Percentiles rank a stretch among this genome's conserved stretches.
These are phyloP conservation scores for Vitis hybrid DNA, from an alignment of 177 flowering plant genomes.

Conservation along the genomic window DNA sequence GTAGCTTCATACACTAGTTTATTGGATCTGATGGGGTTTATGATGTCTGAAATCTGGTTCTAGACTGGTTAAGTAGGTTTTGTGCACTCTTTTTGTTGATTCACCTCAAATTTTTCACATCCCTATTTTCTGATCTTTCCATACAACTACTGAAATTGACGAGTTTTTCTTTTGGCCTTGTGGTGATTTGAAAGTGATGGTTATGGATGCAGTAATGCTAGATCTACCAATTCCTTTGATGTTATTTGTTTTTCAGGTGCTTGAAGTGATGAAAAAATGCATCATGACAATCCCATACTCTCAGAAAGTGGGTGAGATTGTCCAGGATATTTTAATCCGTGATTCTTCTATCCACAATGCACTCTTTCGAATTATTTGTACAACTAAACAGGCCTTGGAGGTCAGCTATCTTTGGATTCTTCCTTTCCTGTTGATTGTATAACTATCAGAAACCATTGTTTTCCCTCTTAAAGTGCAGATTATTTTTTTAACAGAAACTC, in stretches of 20 bases:
- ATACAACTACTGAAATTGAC: background rate
- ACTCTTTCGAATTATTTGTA: conserved; percentile 69
- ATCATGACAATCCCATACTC: conserved; percentile 35
- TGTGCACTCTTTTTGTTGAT: no score
- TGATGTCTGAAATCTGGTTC: no score
- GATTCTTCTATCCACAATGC: conserved; percentile 81
- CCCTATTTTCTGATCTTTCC: no score
- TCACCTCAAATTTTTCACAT: no score
- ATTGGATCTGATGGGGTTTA: no score
- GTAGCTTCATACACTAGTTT: no score
- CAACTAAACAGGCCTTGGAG: conserved; percentile 65
- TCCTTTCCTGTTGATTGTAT: conserved; percentile 1
- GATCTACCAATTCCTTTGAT: background rate
- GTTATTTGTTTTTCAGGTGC: conserved; percentile 50
- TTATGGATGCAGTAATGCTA: background rate
- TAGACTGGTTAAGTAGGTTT: no score
- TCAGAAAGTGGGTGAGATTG: conserved; percentile 46
- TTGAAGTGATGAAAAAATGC: conserved; percentile 76
- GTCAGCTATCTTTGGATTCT: conserved; percentile 32
- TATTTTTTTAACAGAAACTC: conserved; percentile 50
- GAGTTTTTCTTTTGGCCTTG: background rate
- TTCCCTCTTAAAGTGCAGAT: background rate
- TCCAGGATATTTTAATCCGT: conserved; percentile 51
- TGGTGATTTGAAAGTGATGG: background rate
- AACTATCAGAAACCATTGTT: background rate